Conservation (phyloP, 148 eudicot genomes). For the Rhododendron mucronatum region DNA sequence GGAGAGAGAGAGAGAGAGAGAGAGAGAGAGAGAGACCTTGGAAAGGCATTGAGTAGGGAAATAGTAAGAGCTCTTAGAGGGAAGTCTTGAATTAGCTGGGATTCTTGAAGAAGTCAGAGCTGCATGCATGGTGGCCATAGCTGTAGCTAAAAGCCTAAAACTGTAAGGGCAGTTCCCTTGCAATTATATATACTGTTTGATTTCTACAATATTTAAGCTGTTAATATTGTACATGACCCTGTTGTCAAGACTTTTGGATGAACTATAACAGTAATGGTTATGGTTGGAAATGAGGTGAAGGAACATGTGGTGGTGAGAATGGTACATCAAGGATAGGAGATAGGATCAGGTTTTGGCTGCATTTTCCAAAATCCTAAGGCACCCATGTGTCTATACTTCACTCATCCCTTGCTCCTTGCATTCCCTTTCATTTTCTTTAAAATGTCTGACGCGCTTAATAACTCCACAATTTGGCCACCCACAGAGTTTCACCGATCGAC, state of each 20-base stretch:
- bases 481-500: neutral
- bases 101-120: conserved; percentile 83
- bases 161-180: conserved; percentile 5
- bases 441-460: neutral
- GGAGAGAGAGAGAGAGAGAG: too few species aligned
- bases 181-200: conserved; percentile 14
- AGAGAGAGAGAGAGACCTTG: conserved; percentile 32
- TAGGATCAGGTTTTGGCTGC: conserved; percentile 48
- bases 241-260: conserved; percentile 6
- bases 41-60: conserved; percentile 66
- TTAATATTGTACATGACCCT: neutral
- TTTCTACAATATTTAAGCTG: neutral
- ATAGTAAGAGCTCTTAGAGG: conserved; percentile 53
- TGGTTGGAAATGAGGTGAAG: conserved; percentile 33
- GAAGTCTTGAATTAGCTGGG: conserved; percentile 55
- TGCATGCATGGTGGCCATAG: conserved; percentile 74
- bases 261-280: conserved; percentile 12
- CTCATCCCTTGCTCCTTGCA: conserved; percentile 2
- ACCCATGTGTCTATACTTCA: conserved; percentile 26
- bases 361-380: conserved; percentile 27
- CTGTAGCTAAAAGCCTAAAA: conserved; percentile 25
- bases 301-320: conserved; percentile 79
- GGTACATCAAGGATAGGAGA: conserved; percentile 33
- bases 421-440: neutral
- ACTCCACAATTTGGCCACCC: neutral